phyloP scores from a whole-genome alignment of 441 rosid genomes.

The Biscutella laevigata region DNA sequence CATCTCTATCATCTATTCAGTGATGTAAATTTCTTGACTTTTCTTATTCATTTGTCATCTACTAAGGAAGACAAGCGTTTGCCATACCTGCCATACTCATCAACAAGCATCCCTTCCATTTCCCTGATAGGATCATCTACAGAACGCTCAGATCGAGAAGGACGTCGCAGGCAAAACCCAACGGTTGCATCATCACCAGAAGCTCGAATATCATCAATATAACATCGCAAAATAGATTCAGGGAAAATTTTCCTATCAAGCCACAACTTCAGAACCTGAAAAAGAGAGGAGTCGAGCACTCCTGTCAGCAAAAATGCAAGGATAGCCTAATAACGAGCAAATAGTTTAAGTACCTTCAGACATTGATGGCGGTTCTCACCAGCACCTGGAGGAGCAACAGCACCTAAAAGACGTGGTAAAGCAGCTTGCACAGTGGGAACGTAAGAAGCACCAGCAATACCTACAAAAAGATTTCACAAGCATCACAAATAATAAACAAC shows the following conservation, averaged over 20 bases:
- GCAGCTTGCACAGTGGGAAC: constrained; percentile 88
- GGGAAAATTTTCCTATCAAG: constrained; percentile 87
- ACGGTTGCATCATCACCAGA: constrained; percentile 59
- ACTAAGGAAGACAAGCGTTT: background rate
- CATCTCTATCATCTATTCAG: background rate
- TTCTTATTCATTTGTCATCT: background rate
- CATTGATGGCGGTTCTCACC: constrained; percentile 96
- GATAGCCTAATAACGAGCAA: background rate
- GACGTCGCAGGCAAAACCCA: constrained; percentile 60
- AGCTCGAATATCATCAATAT: constrained; percentile 78
- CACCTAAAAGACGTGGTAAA: constrained; percentile 84
- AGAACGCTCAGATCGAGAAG: constrained; percentile 88
- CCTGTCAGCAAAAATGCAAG: constrained; percentile 7
- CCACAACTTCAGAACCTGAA: constrained; percentile 86
- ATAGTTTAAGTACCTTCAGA: constrained; percentile 49
- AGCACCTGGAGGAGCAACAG: constrained; percentile 95
- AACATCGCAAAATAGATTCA: constrained; percentile 56
- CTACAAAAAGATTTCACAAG: constrained; percentile 29
- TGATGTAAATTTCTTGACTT: background rate
- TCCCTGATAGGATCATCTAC: constrained; percentile 92
- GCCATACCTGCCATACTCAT: constrained; percentile 92
- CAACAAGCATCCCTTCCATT: constrained; percentile 99
- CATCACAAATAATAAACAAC: background rate
- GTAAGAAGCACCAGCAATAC: constrained; percentile 88
- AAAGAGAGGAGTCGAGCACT: constrained; percentile 17